A percentile compares a stretch with the other conserved stretches of the same genome.
Evolutionary conservation across 768 basidiomycete species (phyloP).

Genomic region (Scleroderma citrinum): DNA sequence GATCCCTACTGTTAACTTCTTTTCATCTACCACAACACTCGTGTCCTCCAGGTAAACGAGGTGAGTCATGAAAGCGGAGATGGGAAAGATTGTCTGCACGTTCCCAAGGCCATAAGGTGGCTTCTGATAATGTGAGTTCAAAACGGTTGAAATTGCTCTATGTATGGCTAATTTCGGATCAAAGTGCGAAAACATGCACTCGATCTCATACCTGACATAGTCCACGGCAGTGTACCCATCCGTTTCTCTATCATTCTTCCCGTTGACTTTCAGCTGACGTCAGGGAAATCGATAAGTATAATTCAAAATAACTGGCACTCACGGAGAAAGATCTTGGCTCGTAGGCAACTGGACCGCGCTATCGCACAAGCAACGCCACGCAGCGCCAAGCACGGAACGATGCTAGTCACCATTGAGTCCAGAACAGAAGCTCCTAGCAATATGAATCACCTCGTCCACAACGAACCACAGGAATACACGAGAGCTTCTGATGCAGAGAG

Average conservation of each 20-base stretch:
- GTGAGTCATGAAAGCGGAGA: conserved; percentile 82
- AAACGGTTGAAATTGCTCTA: conserved; percentile 63
- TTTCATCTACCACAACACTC: conserved; percentile 54
- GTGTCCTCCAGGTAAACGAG: conserved; percentile 70
- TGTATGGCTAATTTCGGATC: conserved; percentile 7
- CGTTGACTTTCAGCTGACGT: conserved; percentile 56
- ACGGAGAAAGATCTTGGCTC: conserved; percentile 84
- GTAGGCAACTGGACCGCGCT: conserved; percentile 62
- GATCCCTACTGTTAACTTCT: conserved; percentile 51
- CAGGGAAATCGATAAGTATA: conserved; percentile 1
- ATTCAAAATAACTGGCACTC: conserved; percentile 24
- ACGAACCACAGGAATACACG: conserved; percentile 89
- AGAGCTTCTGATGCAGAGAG: conserved; percentile 59
- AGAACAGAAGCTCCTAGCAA: conserved; percentile 1
- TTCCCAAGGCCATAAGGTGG: conserved; percentile 52
- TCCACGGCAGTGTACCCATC: conserved; percentile 77
- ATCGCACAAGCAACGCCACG: conserved; percentile 75
- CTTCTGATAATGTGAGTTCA: conserved; percentile 55
- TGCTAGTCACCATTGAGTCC: conserved; percentile 37
- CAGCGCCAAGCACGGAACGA: conserved; percentile 88
- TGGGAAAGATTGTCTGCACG: conserved; percentile 57
- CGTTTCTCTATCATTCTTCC: conserved; percentile 86
- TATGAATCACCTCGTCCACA: conserved; percentile 78
- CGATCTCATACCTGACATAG: conserved; percentile 60
- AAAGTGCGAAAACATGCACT: conserved; percentile 1